A percentile compares a stretch with the other conserved stretches of the same genome.
phyloP scores from a whole-genome alignment of 2,329 filamentous ascomycete species.

The Metarhizium rileyi region DNA sequence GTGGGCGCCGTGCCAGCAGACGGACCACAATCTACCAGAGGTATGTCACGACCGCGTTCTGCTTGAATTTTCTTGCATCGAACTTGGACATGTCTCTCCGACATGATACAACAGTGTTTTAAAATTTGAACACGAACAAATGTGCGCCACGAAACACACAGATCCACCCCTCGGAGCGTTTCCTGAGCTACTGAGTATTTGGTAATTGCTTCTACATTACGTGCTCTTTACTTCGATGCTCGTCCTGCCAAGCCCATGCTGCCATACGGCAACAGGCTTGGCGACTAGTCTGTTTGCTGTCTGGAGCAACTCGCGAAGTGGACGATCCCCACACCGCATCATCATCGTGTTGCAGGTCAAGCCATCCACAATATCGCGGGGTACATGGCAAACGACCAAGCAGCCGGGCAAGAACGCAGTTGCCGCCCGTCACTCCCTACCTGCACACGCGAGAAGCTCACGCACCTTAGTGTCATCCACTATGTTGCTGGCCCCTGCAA shows the following conservation, averaged over 20 bases:
- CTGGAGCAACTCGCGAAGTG: slow-evolving; percentile 1
- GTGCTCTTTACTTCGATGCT: not conserved
- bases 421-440: not conserved
- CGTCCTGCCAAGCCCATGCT: not conserved
- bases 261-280: slow-evolving; percentile 1
- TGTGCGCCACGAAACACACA: not conserved
- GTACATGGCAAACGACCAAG: too few species aligned
- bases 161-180: not conserved
- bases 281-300: slow-evolving; percentile 3
- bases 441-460: too few species aligned
- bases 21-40: not conserved
- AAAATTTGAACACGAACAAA: not conserved
- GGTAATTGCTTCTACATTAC: not conserved
- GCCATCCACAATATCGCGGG: not conserved
- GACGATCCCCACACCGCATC: not conserved
- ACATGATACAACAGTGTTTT: not conserved
- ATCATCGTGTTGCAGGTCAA: not conserved
- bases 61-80: not conserved
- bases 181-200: not conserved
- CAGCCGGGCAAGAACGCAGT: not conserved
- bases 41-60: not conserved
- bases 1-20: slow-evolving; percentile 4
- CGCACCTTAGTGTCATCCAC: slow-evolving; percentile 1
- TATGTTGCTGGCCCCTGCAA: not conserved
- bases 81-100: not conserved